A percentile compares a stretch with the other conserved stretches of the same genome.
Conservation (phyloP, 2,329 filamentous ascomycete genomes). For the Hypocrella siamensis region DNA sequence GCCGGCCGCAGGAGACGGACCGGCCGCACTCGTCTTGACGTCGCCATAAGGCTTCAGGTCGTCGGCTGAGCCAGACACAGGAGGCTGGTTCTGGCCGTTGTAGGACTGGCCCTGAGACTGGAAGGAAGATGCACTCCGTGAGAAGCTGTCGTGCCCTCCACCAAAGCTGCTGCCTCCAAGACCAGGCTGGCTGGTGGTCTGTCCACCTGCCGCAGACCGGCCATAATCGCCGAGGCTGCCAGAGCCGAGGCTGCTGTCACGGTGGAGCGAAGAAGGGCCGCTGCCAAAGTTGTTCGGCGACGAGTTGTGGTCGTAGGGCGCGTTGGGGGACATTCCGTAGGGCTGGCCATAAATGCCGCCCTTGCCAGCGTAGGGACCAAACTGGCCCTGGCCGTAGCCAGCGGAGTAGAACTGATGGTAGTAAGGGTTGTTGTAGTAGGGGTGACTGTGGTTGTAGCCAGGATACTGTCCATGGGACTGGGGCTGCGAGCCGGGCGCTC, state of each 20-base stretch:
- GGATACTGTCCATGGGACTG: conserved; percentile 33
- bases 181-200: conserved; percentile 32
- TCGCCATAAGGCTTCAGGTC: conserved; percentile 46
- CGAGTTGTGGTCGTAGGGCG: conserved; percentile 38
- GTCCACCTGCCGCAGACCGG: conserved; percentile 28
- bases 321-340: conserved; percentile 40
- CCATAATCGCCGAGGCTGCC: conserved; percentile 39
- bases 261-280: conserved; percentile 34
- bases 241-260: conserved; percentile 32
- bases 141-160: conserved; percentile 38
- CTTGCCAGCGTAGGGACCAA: conserved; percentile 38
- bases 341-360: conserved; percentile 38
- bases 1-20: conserved; percentile 34
- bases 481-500: conserved; percentile 25
- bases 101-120: conserved; percentile 40
- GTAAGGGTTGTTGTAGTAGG: conserved; percentile 47
- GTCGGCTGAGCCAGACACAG: conserved; percentile 25
- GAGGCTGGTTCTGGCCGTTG: conserved; percentile 32
- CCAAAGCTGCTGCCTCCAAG: conserved; percentile 36
- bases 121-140: conserved; percentile 35
- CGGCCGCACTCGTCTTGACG: conserved; percentile 30
- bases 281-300: conserved; percentile 36
- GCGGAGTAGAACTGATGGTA: conserved; percentile 45
- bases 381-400: conserved; percentile 34
- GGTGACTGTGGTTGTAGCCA: conserved; percentile 36